phyloP scores from a whole-genome alignment of 2,329 filamentous ascomycete genomes.

The Corinectria fuckeliana region DNA sequence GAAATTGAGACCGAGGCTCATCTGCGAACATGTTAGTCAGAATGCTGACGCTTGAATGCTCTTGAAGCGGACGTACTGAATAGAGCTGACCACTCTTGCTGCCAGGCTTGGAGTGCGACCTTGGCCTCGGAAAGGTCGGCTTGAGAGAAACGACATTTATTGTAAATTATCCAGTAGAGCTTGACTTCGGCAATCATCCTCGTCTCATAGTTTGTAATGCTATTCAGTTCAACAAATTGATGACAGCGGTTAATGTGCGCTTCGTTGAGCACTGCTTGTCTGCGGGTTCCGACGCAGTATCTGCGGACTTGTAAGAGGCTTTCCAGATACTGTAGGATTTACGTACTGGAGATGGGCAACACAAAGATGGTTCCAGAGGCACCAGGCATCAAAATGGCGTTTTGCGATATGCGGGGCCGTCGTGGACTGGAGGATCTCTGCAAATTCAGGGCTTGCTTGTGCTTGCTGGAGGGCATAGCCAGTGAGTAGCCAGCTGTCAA shows the following conservation, averaged over 20 bases:
- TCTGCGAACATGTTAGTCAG: slow-evolving; percentile 21
- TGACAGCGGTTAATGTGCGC: slow-evolving; percentile 31
- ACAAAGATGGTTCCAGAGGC: slow-evolving; percentile 39
- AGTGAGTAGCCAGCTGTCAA: slow-evolving; percentile 38
- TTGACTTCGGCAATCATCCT: slow-evolving; percentile 39
- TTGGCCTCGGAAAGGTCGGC: slow-evolving; percentile 18
- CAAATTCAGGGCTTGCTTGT: slow-evolving; percentile 31
- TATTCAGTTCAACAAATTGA: slow-evolving; percentile 12
- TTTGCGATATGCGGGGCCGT: not conserved
- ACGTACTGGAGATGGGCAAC: slow-evolving; percentile 40
- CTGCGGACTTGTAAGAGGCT: slow-evolving; percentile 2
- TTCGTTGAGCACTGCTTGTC: slow-evolving; percentile 29
- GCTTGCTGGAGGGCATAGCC: slow-evolving; percentile 37
- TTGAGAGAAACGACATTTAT: slow-evolving; percentile 20
- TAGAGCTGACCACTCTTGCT: slow-evolving; percentile 29
- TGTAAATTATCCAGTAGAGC: slow-evolving; percentile 39
- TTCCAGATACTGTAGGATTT: not conserved
- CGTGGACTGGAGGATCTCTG: not conserved
- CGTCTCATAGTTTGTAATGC: slow-evolving; percentile 33
- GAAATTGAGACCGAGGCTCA: slow-evolving; percentile 38
- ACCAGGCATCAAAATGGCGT: slow-evolving; percentile 24
- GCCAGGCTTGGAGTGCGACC: slow-evolving; percentile 28
- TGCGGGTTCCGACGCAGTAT: slow-evolving; percentile 37
- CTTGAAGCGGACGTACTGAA: slow-evolving; percentile 24
- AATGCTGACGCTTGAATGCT: too few species aligned